phyloP scores from a whole-genome alignment of 768 basidiomycete genomes.

The Favolaschia claudopus region DNA sequence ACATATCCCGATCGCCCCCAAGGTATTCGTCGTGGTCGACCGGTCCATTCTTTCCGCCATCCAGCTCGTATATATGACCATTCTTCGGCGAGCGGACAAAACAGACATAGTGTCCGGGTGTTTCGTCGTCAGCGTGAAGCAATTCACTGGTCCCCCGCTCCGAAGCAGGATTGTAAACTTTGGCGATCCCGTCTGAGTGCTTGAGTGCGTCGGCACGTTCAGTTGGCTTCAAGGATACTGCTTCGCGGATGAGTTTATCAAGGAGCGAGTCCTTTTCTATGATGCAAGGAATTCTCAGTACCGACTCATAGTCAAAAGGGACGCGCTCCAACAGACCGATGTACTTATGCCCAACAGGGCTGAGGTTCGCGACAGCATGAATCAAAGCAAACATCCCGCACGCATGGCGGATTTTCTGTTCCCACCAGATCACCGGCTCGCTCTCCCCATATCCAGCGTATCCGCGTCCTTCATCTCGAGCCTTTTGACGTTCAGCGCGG shows the following conservation, averaged over 20 bases:
- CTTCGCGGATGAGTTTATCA: conserved; percentile 6
- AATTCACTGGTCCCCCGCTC: conserved; percentile 16
- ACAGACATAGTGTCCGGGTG: conserved; percentile 23
- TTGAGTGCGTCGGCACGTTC: conserved; percentile 25
- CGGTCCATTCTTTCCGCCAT: conserved; percentile 29
- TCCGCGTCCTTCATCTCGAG: conserved; percentile 14
- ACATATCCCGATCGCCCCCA: conserved; percentile 27
- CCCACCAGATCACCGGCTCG: conserved; percentile 26
- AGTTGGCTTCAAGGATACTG: conserved; percentile 12
- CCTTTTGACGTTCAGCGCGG: conserved; percentile 16
- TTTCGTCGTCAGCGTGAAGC: conserved; percentile 16
- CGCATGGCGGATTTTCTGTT: conserved; percentile 25
- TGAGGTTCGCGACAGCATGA: conserved; percentile 25
- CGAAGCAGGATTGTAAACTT: conserved; percentile 24
- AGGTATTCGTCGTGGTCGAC: conserved; percentile 26
- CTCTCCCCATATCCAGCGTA: conserved; percentile 18
- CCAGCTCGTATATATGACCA: conserved; percentile 29
- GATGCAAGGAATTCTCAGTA: not conserved
- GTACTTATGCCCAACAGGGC: not conserved
- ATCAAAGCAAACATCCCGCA: conserved; percentile 28
- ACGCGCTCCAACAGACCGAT: conserved; percentile 23
- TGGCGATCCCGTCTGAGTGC: conserved; percentile 15
- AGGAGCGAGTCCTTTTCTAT: conserved; percentile 22
- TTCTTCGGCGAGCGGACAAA: conserved; percentile 25
- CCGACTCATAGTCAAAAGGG: not conserved